Conservation (phyloP, 169 alveolate species). For the Eimeria praecox region DNA sequence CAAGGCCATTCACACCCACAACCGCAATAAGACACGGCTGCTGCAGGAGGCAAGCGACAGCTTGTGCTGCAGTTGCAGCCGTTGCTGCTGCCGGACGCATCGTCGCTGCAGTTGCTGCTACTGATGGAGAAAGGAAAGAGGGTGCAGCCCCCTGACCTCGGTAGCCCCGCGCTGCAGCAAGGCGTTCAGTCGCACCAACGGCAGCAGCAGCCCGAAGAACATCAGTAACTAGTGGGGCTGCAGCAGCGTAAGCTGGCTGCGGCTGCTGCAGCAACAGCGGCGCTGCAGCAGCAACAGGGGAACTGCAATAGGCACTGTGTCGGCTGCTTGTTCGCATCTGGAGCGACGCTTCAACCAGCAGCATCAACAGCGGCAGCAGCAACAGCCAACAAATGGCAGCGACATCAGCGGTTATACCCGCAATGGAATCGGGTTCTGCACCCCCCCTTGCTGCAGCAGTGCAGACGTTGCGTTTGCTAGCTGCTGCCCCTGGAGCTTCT, state of each 20-base stretch:
- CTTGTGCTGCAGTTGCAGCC: neutral
- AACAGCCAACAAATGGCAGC: neutral
- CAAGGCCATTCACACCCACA: neutral
- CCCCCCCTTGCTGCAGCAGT: constrained; percentile 60
- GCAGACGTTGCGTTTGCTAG: constrained; percentile 28
- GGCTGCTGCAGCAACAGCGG: constrained; percentile 23
- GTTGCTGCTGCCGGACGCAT: neutral
- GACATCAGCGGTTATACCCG: neutral
- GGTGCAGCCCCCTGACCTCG: constrained; percentile 5
- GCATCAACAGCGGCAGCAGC: neutral
- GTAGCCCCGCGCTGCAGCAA: constrained; percentile 15
- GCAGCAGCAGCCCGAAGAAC: constrained; percentile 37
- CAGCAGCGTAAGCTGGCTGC: neutral
- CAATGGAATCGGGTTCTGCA: neutral
- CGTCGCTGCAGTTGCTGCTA: neutral
- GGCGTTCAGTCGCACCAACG: neutral
- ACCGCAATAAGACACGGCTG: neutral
- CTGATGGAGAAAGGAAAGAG: constrained; percentile 2
- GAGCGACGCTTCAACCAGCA: neutral
- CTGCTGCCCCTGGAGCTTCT: constrained; percentile 23
- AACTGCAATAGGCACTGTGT: neutral
- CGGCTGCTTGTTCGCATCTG: neutral
- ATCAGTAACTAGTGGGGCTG: neutral
- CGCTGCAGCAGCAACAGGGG: constrained; percentile 18
- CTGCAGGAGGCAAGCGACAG: neutral